A percentile compares a stretch with the other conserved stretches of the same genome.
phyloP scores from a whole-genome alignment of 331 rosid species.

The Quercus phellos region DNA sequence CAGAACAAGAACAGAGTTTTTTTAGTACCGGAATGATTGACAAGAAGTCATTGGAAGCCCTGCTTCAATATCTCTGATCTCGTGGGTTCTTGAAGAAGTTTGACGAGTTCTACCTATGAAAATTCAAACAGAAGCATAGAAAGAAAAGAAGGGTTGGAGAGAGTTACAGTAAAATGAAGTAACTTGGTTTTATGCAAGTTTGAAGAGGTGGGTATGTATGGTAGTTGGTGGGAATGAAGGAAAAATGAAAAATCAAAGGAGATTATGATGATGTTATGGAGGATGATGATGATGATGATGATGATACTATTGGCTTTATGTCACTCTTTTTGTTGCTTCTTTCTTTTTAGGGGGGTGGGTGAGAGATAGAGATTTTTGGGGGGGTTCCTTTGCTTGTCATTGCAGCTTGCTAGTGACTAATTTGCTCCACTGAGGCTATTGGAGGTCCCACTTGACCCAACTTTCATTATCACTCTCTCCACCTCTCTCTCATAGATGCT shows the following conservation, averaged over 20 bases:
- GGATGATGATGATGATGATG: constrained; percentile 9
- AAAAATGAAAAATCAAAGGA: constrained; percentile 29
- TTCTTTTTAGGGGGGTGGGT: constrained; percentile 29
- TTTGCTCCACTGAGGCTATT: constrained; percentile 37
- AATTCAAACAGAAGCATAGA: constrained; percentile 19
- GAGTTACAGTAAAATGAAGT: constrained; percentile 23
- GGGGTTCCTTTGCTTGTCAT: constrained; percentile 50
- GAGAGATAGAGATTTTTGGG: constrained; percentile 28
- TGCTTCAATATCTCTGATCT: constrained; percentile 5
- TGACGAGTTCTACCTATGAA: constrained; percentile 14
- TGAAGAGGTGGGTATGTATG: constrained; percentile 18
- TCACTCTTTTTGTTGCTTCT: constrained; percentile 16
- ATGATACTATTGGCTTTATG: constrained; percentile 31
- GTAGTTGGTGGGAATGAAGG: constrained; percentile 43
- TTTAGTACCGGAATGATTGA: neutral
- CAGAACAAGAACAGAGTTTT: neutral
- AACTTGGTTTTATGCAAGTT: constrained; percentile 23
- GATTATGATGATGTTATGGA: neutral
- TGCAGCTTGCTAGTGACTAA: constrained; percentile 41
- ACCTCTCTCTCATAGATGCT: constrained; percentile 13
- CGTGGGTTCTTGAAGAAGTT: constrained; percentile 7
- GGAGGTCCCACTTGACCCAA: constrained; percentile 45
- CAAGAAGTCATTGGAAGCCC: neutral
- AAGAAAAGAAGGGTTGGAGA: neutral
- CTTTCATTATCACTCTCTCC: constrained; percentile 30